Evolutionary conservation across 2,329 filamentous ascomycete species (phyloP).

Genomic region (Hyphodiscus sp.): DNA sequence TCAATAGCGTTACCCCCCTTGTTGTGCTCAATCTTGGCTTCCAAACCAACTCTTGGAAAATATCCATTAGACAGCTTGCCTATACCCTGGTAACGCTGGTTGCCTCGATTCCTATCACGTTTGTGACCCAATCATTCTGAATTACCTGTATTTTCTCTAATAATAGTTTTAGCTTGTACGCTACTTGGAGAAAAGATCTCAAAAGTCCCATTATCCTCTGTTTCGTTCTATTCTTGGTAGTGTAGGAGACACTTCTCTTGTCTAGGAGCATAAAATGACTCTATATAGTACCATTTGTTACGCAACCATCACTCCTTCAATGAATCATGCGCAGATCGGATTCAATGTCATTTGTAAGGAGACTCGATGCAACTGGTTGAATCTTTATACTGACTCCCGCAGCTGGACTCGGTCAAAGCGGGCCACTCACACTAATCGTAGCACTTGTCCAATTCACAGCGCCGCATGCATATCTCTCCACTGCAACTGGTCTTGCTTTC

Average conservation of each 20-base stretch:
- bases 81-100: constrained; percentile 36
- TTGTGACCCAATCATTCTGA: constrained; percentile 12
- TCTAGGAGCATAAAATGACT: constrained; percentile 2
- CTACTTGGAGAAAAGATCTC: constrained; percentile 43
- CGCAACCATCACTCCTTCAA: constrained; percentile 36
- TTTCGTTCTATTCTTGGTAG: constrained; percentile 40
- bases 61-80: constrained; percentile 42
- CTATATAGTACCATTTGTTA: constrained; percentile 34
- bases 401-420: constrained; percentile 42
- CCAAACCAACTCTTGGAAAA: constrained; percentile 39
- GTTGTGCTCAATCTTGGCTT: constrained; percentile 44
- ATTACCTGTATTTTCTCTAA: neutral
- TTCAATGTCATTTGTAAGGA: constrained; percentile 36
- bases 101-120: constrained; percentile 37
- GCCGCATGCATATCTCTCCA: constrained; percentile 45
- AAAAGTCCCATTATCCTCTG: constrained; percentile 40
- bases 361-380: neutral
- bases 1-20: constrained; percentile 44
- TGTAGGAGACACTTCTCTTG: constrained; percentile 29
- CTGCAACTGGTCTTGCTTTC: constrained; percentile 46
- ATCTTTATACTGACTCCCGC: neutral
- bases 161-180: constrained; percentile 31
- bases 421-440: constrained; percentile 43
- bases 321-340: constrained; percentile 40
- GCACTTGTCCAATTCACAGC: constrained; percentile 47